Conservation (phyloP, 768 basidiomycete species). For the Lentinula lateritia region DNA sequence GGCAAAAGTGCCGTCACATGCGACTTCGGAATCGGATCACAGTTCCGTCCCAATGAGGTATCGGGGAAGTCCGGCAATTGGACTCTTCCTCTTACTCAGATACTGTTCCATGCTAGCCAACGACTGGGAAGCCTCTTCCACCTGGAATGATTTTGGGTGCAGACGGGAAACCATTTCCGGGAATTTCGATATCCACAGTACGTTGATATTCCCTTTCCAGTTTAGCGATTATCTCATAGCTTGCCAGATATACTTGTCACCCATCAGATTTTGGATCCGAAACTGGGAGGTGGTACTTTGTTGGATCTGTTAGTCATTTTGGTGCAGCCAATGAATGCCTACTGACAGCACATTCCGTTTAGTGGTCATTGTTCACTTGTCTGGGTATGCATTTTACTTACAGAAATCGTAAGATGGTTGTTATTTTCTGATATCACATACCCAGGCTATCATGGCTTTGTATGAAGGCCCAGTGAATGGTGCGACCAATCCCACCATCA, state of each 20-base stretch:
- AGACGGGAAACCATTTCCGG: conserved; percentile 92
- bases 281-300: conserved; percentile 76
- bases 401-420: too few species aligned
- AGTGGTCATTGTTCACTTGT: conserved; percentile 81
- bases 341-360: not conserved
- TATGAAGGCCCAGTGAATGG: conserved; percentile 80
- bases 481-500: conserved; percentile 50
- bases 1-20: too few species aligned
- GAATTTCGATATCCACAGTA: conserved; percentile 63
- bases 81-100: not conserved
- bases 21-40: not conserved
- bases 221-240: not conserved
- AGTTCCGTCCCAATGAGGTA: not conserved
- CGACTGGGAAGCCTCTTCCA: conserved; percentile 33
- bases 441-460: conserved; percentile 74
- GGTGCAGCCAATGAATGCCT: conserved; percentile 16
- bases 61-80: not conserved
- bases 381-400: conserved; percentile 66
- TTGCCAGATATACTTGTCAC: conserved; percentile 40
- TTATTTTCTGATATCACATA: not conserved
- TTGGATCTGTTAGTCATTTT: conserved; percentile 65
- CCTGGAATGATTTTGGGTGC: conserved; percentile 87
- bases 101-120: not conserved
- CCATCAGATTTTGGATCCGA: conserved; percentile 74
- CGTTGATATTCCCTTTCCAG: conserved; percentile 13